These are phyloP conservation scores for Closterium sp. DNA, from an alignment of 139 green algal species.

Conservation along the genomic window DNA sequence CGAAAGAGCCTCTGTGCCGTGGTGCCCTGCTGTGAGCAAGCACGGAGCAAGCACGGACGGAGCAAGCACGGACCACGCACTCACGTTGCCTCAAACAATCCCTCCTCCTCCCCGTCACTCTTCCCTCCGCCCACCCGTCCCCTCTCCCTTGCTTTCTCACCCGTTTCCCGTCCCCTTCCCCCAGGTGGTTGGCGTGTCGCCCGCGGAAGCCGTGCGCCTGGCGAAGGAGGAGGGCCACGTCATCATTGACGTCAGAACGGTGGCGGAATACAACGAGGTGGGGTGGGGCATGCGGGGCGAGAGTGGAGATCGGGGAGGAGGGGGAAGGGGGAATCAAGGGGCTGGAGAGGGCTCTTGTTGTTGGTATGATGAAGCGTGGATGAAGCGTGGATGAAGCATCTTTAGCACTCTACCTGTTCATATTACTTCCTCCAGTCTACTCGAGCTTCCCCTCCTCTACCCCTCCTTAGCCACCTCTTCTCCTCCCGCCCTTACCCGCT, in stretches of 20 bases:
- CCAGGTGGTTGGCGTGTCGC: slow-evolving; percentile 19
- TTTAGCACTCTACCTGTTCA: neutral
- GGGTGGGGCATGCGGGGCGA: neutral
- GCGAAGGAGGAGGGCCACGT: slow-evolving; percentile 30
- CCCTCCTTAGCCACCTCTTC: neutral
- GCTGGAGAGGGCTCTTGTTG: neutral
- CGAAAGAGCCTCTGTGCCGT: too few species aligned
- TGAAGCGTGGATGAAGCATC: neutral
- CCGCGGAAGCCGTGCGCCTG: slow-evolving; percentile 25
- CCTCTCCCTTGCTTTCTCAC: neutral
- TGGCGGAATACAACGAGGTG: slow-evolving; percentile 41
- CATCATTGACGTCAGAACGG: slow-evolving; percentile 43
- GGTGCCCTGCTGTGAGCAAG: too few species aligned
- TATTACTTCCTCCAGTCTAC: neutral
- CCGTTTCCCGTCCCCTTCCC: neutral
- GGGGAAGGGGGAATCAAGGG: neutral
- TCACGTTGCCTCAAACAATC: too few species aligned
- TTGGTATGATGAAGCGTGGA: neutral
- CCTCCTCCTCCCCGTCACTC: too few species aligned
- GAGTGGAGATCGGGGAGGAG: neutral
- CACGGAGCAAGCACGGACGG: too few species aligned
- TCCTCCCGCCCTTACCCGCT: neutral
- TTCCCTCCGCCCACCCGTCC: neutral
- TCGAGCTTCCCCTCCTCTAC: too few species aligned
- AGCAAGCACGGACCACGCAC: too few species aligned